phyloP scores from a whole-genome alignment of 495 filamentous ascomycete genomes.

The Penicilliopsis zonata region DNA sequence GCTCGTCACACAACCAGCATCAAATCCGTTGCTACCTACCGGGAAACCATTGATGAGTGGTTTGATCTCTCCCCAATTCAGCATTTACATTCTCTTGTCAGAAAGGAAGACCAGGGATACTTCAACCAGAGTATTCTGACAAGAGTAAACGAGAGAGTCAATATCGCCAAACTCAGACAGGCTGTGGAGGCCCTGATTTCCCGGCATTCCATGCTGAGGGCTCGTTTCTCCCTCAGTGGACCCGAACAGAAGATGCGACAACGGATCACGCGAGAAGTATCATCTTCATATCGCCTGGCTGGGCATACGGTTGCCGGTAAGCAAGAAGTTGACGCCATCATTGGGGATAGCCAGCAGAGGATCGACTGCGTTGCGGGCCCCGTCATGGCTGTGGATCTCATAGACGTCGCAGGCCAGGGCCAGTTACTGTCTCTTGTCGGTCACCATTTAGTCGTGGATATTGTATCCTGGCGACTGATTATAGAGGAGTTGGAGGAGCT shows the following conservation, averaged over 20 bases:
- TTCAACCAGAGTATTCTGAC: slow-evolving; percentile 64
- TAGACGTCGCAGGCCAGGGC: slow-evolving; percentile 32
- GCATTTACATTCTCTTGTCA: slow-evolving; percentile 50
- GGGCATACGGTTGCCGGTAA: slow-evolving; percentile 10
- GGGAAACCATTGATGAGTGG: slow-evolving; percentile 29
- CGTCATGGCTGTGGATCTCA: slow-evolving; percentile 31
- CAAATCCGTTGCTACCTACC: slow-evolving; percentile 16
- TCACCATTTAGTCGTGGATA: slow-evolving; percentile 59
- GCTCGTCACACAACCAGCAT: slow-evolving; percentile 21
- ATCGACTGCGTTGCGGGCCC: slow-evolving; percentile 34
- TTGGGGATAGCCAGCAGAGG: slow-evolving; percentile 27
- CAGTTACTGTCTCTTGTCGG: slow-evolving; percentile 50
- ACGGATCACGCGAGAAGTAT: slow-evolving; percentile 22
- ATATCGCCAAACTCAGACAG: slow-evolving; percentile 32
- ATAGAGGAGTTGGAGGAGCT: slow-evolving; percentile 55
- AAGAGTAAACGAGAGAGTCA: slow-evolving; percentile 37
- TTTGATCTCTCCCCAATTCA: slow-evolving; percentile 66
- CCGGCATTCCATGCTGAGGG: slow-evolving; percentile 63
- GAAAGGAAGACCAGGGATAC: slow-evolving; percentile 44
- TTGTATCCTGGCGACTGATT: slow-evolving; percentile 59
- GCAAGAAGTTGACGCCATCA: slow-evolving; percentile 15
- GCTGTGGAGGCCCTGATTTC: slow-evolving; percentile 47
- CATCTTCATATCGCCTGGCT: slow-evolving; percentile 24
- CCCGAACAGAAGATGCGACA: slow-evolving; percentile 19
- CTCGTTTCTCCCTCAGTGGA: slow-evolving; percentile 38